Evolutionary conservation across 2,329 filamentous ascomycete genomes (phyloP), one percentile per base, ranked within the genome.

Genomic region (Aspergillus flavus): DNA sequence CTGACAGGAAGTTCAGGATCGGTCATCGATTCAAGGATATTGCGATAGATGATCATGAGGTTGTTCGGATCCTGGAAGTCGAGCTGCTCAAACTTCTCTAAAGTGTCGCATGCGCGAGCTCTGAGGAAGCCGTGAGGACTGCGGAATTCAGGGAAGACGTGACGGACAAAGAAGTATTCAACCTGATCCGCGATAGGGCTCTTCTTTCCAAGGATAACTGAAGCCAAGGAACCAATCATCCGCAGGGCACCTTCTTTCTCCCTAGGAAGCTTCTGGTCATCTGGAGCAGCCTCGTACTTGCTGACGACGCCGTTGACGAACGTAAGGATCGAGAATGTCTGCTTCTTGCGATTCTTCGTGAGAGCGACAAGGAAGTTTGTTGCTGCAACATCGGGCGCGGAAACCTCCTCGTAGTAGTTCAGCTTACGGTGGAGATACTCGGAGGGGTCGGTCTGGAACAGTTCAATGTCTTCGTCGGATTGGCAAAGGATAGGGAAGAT

Each of bases 61-160:
- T 99, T 98, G 82, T 94, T 94, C 61, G 91, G 88, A 73, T 99
- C 94, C 83, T 96, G 93, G 86, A 98, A 99, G 77, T 99, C 91
- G 66, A 98, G 88, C 78, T 94, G 90, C 81, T 98, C 94, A 69
- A 98, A 99, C 81, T 98, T 98, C 83, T 98, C 95, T 64, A 99
- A 88, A 0, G 94, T 97, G 76, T 99, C 94, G 79, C 95, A 99
- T 68, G 95, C 95, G 68, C 95, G 90, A 39, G 95, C 95, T 62
- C 95, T 91, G 56, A 99, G 87, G 81, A 94, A 98, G 41, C 94
- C 95, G 75, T 96, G 92, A 16, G 88, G 85, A 80, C 93, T 98
- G 71, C 92, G 89, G 83, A 99, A 99, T 74, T 99, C 95, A 54
- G 95, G 95, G 83, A 99, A 98, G 62, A 99, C 95, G 74, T 98